These are phyloP conservation scores for Yamadazyma aaseri DNA, from an alignment of 1,139 yeast species.

Conservation along the genomic window DNA sequence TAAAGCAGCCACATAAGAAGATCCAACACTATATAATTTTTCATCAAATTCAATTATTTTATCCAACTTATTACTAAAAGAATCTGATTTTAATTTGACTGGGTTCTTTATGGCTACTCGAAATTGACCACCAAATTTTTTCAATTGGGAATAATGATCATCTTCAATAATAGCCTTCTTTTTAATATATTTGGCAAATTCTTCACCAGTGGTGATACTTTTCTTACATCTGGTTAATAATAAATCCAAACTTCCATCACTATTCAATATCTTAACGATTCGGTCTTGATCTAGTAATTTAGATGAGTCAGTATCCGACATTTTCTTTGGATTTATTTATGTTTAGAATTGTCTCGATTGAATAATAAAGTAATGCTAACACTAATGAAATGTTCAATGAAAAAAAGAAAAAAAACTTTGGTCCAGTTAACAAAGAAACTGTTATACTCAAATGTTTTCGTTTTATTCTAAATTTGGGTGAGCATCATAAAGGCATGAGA, in stretches of 20 bases:
- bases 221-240: constrained; percentile 74
- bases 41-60: constrained; percentile 77
- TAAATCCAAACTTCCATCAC: constrained; percentile 56
- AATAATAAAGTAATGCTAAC: too few species aligned
- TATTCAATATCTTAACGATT: constrained; percentile 30
- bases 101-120: constrained; percentile 51
- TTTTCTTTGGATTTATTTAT: too few species aligned
- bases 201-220: constrained; percentile 79
- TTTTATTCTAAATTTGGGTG: too few species aligned
- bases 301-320: constrained; percentile 16
- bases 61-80: constrained; percentile 66
- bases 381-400: too few species aligned
- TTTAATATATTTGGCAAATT: constrained; percentile 73
- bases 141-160: constrained; percentile 71
- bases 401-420: too few species aligned
- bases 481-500: too few species aligned
- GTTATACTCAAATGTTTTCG: too few species aligned
- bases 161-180: constrained; percentile 79
- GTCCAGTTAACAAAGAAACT: too few species aligned
- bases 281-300: constrained; percentile 28
- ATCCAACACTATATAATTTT: constrained; percentile 66
- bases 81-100: constrained; percentile 59
- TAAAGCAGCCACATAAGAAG: constrained; percentile 74
- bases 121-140: constrained; percentile 60
- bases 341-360: too few species aligned